These are phyloP conservation scores for Oryza meridionalis DNA, from an alignment of 176 grass and related monocot species.

Conservation along the genomic window DNA sequence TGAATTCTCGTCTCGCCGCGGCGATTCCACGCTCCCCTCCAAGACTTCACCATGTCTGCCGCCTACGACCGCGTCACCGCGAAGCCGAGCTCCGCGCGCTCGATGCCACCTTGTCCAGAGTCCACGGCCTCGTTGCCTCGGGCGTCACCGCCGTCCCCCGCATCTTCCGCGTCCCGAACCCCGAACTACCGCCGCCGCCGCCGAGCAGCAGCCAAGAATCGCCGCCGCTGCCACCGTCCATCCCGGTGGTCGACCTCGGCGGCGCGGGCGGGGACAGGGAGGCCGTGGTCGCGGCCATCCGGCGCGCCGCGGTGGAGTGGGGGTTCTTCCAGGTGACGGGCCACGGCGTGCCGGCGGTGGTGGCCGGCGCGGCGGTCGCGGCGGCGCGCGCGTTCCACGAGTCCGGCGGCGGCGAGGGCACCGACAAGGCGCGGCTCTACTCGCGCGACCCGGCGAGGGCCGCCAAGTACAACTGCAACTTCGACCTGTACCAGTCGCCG, in stretches of 20 bases:
- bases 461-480: slow-evolving; percentile 62
- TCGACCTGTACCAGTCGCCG: slow-evolving; percentile 52
- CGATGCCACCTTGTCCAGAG: slow-evolving; percentile 62
- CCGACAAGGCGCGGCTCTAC: slow-evolving; percentile 64
- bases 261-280: neutral
- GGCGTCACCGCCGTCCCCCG: slow-evolving; percentile 42
- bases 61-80: slow-evolving; percentile 53
- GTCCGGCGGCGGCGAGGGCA: slow-evolving; percentile 19
- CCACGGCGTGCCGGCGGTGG: slow-evolving; percentile 38
- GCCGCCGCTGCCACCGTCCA: neutral
- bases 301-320: slow-evolving; percentile 45
- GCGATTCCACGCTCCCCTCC: neutral
- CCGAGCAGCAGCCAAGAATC: too few species aligned
- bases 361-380: slow-evolving; percentile 11
- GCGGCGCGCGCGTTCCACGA: slow-evolving; percentile 56
- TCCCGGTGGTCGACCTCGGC: slow-evolving; percentile 50
- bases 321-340: slow-evolving; percentile 66
- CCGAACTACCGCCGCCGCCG: too few species aligned
- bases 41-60: slow-evolving; percentile 17
- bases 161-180: slow-evolving; percentile 44
- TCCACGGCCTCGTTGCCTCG: slow-evolving; percentile 53
- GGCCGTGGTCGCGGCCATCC: slow-evolving; percentile 6
- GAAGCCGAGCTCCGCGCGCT: slow-evolving; percentile 51
- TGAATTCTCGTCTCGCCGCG: too few species aligned
- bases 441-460: slow-evolving; percentile 48